Evolutionary conservation across 1,139 yeast species (phyloP), one percentile per base, ranked within the genome.

Genomic region (Scheffersomyces segobiensis): DNA sequence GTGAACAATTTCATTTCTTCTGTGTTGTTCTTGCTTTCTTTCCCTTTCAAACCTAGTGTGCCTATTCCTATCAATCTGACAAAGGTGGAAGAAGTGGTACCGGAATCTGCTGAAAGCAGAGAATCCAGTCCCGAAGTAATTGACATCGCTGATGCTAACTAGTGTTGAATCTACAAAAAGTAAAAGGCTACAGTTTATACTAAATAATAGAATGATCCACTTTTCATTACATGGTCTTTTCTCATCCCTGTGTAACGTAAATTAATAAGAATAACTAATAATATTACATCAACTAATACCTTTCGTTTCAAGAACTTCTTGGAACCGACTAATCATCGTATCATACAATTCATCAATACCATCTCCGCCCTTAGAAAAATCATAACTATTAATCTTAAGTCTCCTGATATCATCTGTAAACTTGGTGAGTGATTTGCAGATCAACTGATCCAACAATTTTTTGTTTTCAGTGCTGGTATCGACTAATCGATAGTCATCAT

Each of bases 1-100:
- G 69, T 73, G 4, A 78, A 76, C 60, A 64, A 62, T 22, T 81
- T 80, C 4, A 57, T 80, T 46, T 59, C 71, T 2, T 67, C 75
- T 3, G 10, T 75, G 3, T 53, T 68, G 12, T 74, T 75, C 53
- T 60, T 78, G 61, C 57, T 71, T 1, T 62, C 67, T 26, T 80
- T 77, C 61, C 72, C 75, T 14, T 71, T 72, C 54, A 71, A 71
- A 54, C 56, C 49, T 24, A 53, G 46, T 48, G 49, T 46, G 17
- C 53, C 55, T 21, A 50, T 52, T 42, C 60, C 60, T 12, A 54
- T 53, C 14, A 49, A 52, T 14, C 52, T 49, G 7, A 46, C 47
- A 42, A 49, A 57, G 24, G 53, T 51, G n/a, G 48, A 50, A 12
- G 42, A 50, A 32, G 53, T 48, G 14, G 39, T 32, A 32, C 17